phyloP scores from a whole-genome alignment of 2,329 filamentous ascomycete species.

The Phaeosphaeria sp. region DNA sequence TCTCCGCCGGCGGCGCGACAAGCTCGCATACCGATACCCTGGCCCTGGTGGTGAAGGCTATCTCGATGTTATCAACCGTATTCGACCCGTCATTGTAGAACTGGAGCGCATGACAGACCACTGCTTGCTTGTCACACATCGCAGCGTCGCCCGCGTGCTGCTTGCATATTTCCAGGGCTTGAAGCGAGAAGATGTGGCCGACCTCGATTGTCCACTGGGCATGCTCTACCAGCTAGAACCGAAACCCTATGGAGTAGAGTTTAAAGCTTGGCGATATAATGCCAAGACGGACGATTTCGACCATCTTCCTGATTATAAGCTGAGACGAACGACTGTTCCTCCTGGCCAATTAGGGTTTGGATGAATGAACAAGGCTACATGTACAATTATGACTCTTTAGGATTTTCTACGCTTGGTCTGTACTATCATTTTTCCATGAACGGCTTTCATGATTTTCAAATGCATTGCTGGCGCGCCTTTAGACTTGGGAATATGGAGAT shows the following conservation, averaged over 20 bases:
- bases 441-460: not conserved
- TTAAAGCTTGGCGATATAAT: conserved; percentile 94
- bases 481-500: not conserved
- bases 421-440: not conserved
- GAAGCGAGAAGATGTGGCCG: conserved; percentile 87
- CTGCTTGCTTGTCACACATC: conserved; percentile 88
- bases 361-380: not conserved
- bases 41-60: conserved; percentile 96
- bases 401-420: not conserved
- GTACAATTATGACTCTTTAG: not conserved
- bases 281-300: conserved; percentile 80
- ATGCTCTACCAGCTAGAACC: conserved; percentile 95
- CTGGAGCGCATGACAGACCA: conserved; percentile 97
- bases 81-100: conserved; percentile 94
- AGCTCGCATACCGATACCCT: conserved; percentile 95
- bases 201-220: conserved; percentile 90
- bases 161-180: conserved; percentile 97
- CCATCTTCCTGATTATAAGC: conserved; percentile 81
- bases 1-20: conserved; percentile 77
- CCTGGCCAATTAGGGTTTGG: conserved; percentile 24
- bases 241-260: conserved; percentile 96
- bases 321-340: conserved; percentile 57
- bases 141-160: conserved; percentile 88
- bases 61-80: conserved; percentile 92
- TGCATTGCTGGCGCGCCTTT: not conserved